A percentile compares a stretch with the other conserved stretches of the same genome.
phyloP scores from a whole-genome alignment of 1,284 basidiomycete species.

The Lignosus rhinocerotis region DNA sequence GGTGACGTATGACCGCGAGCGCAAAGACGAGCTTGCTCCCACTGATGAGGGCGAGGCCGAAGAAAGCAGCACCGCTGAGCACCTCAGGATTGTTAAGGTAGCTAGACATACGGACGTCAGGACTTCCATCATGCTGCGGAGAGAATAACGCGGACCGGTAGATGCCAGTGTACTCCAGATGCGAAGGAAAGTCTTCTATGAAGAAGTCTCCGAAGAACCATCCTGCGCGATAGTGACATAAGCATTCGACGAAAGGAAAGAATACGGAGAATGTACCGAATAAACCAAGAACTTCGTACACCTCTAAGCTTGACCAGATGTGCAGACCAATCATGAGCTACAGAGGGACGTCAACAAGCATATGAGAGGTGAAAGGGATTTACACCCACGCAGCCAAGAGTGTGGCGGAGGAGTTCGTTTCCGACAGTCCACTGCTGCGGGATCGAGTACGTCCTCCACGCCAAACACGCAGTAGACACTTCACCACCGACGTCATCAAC shows the following conservation, averaged over 20 bases:
- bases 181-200: slow-evolving; percentile 89
- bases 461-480: slow-evolving; percentile 81
- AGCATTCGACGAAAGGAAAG: too few relatives aligned
- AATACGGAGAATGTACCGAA: slow-evolving; percentile 60
- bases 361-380: not conserved
- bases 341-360: not conserved
- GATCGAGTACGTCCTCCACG: slow-evolving; percentile 85
- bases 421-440: slow-evolving; percentile 87
- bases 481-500: not conserved
- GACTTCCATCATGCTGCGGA: not conserved
- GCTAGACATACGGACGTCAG: slow-evolving; percentile 33
- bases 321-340: slow-evolving; percentile 88
- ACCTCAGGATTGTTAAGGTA: slow-evolving; percentile 97
- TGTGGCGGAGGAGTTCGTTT: slow-evolving; percentile 87
- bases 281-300: slow-evolving; percentile 89
- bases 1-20: slow-evolving; percentile 83
- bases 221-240: slow-evolving; percentile 43
- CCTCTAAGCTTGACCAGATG: slow-evolving; percentile 88
- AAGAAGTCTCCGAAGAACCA: slow-evolving; percentile 99
- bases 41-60: slow-evolving; percentile 89
- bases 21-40: slow-evolving; percentile 85
- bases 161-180: slow-evolving; percentile 95
- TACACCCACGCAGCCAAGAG: slow-evolving; percentile 74
- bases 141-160: slow-evolving; percentile 60
- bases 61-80: slow-evolving; percentile 94